A percentile compares a stretch with the other conserved stretches of the same genome.
phyloP scores from a whole-genome alignment of 345 rosid genomes.

The Hibiscus mutabilis region DNA sequence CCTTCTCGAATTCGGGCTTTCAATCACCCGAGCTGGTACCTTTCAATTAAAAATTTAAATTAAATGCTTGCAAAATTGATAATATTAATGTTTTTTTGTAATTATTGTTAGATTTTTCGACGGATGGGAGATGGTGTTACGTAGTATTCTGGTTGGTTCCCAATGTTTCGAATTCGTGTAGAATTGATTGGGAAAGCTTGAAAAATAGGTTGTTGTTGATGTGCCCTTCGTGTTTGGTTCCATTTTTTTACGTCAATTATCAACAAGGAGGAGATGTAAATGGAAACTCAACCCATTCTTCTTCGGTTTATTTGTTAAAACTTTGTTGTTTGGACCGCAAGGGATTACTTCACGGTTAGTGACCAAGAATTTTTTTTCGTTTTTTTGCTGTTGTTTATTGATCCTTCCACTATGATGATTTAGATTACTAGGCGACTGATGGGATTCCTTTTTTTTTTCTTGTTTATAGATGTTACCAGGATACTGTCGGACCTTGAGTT shows the following conservation, averaged over 20 bases:
- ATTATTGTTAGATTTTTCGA: conserved; percentile 45
- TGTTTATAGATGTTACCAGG: conserved; percentile 50
- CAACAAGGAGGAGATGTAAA: conserved; percentile 12
- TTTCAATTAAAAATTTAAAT: background rate
- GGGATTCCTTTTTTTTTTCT: background rate
- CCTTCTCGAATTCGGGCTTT: conserved; percentile 66
- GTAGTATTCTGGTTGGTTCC: conserved; percentile 63
- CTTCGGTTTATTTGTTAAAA: conserved; percentile 54
- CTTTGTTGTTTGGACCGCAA: conserved; percentile 49
- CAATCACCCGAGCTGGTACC: conserved; percentile 53
- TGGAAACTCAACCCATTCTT: conserved; percentile 18
- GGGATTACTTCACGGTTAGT: conserved; percentile 62
- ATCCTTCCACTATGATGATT: background rate
- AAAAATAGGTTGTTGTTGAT: conserved; percentile 46
- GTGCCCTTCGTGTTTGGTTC: conserved; percentile 47
- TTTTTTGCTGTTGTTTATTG: background rate
- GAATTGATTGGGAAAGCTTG: conserved; percentile 54
- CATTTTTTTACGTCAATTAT: conserved; percentile 28
- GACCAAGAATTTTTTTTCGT: background rate
- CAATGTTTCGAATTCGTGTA: conserved; percentile 16
- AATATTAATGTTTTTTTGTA: background rate
- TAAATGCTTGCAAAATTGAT: background rate
- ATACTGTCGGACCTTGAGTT: conserved; percentile 52
- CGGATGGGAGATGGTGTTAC: conserved; percentile 80
- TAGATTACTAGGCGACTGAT: background rate